Conservation (phyloP, 495 filamentous ascomycete genomes). For the Entonaema liquescens region DNA sequence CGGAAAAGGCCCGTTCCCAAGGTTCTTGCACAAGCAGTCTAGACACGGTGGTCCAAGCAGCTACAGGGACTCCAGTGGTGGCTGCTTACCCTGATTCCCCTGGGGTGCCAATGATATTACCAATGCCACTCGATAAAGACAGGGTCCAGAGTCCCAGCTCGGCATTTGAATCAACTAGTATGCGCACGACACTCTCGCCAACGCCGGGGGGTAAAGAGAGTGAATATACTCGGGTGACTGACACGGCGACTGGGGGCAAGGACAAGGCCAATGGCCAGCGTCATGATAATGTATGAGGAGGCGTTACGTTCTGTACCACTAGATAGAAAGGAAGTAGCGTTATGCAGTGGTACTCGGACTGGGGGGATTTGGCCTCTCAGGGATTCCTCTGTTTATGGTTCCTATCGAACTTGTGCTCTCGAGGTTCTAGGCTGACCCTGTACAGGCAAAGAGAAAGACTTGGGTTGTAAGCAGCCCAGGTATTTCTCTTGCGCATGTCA, state of each 20-base stretch:
- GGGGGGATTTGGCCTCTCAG: background rate
- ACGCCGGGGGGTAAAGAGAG: background rate
- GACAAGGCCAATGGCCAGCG: background rate
- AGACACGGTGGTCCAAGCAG: slow-evolving; percentile 4
- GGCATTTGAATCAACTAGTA: background rate
- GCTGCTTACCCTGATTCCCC: background rate
- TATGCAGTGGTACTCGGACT: background rate
- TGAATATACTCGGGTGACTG: background rate
- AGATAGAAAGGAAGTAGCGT: background rate
- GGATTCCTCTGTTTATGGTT: background rate
- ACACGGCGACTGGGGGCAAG: background rate
- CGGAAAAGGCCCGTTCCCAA: background rate
- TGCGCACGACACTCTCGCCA: background rate
- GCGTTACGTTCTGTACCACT: background rate
- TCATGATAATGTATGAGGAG: background rate
- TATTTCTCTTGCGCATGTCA: background rate
- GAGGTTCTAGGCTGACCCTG: background rate
- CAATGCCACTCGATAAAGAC: background rate
- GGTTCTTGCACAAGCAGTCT: slow-evolving; percentile 1
- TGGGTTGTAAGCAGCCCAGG: background rate
- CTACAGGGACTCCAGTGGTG: background rate
- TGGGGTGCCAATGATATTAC: background rate
- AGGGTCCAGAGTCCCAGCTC: background rate
- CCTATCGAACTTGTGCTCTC: background rate
- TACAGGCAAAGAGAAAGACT: background rate